phyloP scores from a whole-genome alignment of 768 basidiomycete genomes.

The Russula brevipes region DNA sequence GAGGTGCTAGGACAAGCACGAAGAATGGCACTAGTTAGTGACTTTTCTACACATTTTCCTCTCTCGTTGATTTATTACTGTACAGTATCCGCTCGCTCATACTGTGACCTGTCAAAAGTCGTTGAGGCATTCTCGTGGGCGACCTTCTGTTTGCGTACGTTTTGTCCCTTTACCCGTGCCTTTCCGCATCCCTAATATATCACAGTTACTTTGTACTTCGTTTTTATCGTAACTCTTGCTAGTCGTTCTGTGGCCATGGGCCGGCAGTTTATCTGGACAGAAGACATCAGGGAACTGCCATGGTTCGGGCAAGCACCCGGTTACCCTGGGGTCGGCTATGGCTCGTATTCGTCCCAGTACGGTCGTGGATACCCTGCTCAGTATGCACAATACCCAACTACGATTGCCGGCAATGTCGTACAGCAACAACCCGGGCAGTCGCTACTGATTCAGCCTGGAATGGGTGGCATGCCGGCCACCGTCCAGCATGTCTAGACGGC shows the following conservation, averaged over 20 bases:
- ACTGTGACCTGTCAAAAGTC: constrained; percentile 25
- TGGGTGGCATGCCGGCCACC: constrained; percentile 6
- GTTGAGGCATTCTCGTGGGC: constrained; percentile 25
- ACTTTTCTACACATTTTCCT: neutral
- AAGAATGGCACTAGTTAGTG: constrained; percentile 23
- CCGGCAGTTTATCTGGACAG: constrained; percentile 23
- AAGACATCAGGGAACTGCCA: constrained; percentile 20
- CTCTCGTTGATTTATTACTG: neutral
- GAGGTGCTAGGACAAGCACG: constrained; percentile 8
- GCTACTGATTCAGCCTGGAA: constrained; percentile 20
- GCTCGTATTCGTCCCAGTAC: constrained; percentile 11
- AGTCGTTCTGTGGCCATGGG: constrained; percentile 20
- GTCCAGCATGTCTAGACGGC: constrained; percentile 7
- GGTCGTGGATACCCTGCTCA: constrained; percentile 9
- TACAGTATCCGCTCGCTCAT: constrained; percentile 24
- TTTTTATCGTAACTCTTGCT: constrained; percentile 19
- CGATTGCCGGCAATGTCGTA: constrained; percentile 9
- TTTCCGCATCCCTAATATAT: neutral
- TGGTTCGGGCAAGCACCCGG: constrained; percentile 26
- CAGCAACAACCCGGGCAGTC: constrained; percentile 20
- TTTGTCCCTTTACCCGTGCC: neutral
- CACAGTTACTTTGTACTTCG: constrained; percentile 23
- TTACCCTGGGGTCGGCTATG: constrained; percentile 19
- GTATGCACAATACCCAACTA: constrained; percentile 4
- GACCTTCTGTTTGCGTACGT: constrained; percentile 19